Conservation (phyloP, 2,329 filamentous ascomycete genomes). For the Sarocladiaceae sp. region DNA sequence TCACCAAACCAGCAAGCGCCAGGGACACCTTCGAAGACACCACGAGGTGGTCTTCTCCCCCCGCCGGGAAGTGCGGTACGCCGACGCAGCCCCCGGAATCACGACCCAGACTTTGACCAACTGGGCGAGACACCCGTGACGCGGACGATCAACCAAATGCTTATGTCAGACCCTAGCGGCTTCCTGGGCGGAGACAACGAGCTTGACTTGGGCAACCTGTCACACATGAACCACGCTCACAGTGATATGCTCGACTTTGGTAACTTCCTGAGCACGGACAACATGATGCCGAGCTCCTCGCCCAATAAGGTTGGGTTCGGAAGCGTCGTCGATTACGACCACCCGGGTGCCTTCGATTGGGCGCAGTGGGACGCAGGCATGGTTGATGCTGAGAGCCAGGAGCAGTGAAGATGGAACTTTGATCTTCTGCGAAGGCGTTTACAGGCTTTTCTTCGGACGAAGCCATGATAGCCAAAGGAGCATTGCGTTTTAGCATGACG, state of each 20-base stretch:
- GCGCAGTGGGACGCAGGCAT: conserved; percentile 22
- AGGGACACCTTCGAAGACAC: conserved; percentile 42
- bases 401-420: not conserved
- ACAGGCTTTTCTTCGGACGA: not conserved
- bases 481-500: conserved; percentile 1
- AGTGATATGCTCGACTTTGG: conserved; percentile 38
- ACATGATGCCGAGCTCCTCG: conserved; percentile 42
- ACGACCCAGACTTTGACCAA: conserved; percentile 26
- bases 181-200: conserved; percentile 37
- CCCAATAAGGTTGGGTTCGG: conserved; percentile 22
- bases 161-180: conserved; percentile 46
- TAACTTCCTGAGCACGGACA: conserved; percentile 41
- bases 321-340: conserved; percentile 24
- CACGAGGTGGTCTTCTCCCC: conserved; percentile 21
- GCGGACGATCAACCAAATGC: conserved; percentile 55
- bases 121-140: conserved; percentile 52
- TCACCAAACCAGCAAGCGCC: conserved; percentile 40
- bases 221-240: conserved; percentile 30
- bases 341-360: conserved; percentile 21
- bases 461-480: not conserved
- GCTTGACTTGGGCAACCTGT: conserved; percentile 36
- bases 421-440: not conserved
- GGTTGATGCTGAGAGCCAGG: not conserved
- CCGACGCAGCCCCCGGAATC: conserved; percentile 37
- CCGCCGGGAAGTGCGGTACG: conserved; percentile 25